These are phyloP conservation scores for Suhomyces canberraensis DNA, from an alignment of 805 yeast genomes.

Conservation along the genomic window DNA sequence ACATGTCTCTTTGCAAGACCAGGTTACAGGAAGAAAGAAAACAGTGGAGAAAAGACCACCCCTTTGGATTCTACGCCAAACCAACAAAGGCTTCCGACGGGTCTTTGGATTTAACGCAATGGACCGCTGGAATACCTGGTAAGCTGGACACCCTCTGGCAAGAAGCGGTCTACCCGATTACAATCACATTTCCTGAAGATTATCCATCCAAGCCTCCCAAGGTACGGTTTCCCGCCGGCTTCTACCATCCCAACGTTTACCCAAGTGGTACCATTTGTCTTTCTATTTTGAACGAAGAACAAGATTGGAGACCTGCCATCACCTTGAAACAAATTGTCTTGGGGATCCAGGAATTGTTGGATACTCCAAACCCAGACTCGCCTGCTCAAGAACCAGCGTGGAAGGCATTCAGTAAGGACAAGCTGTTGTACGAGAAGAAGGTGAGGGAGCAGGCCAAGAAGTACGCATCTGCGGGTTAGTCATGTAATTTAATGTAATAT, in stretches of 20 bases:
- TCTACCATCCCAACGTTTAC: conserved; percentile 96
- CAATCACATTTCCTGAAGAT: conserved; percentile 80
- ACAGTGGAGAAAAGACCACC: conserved; percentile 98
- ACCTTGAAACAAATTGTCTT: conserved; percentile 83
- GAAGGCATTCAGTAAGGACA: conserved; percentile 75
- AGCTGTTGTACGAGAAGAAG: conserved; percentile 64
- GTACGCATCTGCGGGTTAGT: conserved; percentile 46
- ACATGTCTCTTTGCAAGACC: conserved; percentile 61
- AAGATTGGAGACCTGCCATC: conserved; percentile 98
- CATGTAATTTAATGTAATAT: too few relatives aligned
- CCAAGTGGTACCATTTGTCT: conserved; percentile 97
- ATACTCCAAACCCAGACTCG: conserved; percentile 88
- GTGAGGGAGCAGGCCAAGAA: conserved; percentile 78
- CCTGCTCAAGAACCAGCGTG: conserved; percentile 99
- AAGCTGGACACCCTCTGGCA: conserved; percentile 84
- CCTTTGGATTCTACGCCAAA: conserved; percentile 94
- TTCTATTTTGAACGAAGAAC: conserved; percentile 87
- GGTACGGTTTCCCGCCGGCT: conserved; percentile 81
- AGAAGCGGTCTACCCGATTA: conserved; percentile 83
- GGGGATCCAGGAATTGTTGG: conserved; percentile 89
- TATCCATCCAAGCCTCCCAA: conserved; percentile 97
- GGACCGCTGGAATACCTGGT: conserved; percentile 98
- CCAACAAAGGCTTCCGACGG: conserved; percentile 84
- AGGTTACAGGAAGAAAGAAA: conserved; percentile 94
- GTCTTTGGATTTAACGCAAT: conserved; percentile 72